Evolutionary conservation across 2,329 filamentous ascomycete genomes (phyloP), one percentile per base, ranked within the genome.

Genomic region (Penicillium sp.): DNA sequence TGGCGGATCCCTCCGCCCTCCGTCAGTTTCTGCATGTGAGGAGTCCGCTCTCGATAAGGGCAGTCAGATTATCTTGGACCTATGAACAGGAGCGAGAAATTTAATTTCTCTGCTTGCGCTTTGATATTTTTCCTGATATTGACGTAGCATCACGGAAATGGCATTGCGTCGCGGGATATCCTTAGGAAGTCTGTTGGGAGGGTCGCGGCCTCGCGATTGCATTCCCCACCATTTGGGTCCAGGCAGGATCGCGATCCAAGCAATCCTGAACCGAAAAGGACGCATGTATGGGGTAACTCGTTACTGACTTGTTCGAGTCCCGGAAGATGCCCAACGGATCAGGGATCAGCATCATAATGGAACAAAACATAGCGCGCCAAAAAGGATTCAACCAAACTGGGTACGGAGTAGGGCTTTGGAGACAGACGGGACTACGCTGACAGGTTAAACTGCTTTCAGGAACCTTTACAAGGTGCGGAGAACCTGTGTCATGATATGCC

Each of bases 1-100:
- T 26, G 23, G 49, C 54, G 60, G 60, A 53, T 58, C 47, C 21
- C 60, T 58, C 60, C 58, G 58, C 23, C 31, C 48, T 26, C 51
- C 46, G 45, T 30, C 23, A 26, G n/a, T 23, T 51, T 46, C 53
- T 19, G 54, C 54, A 61, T 58, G 60, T 58, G 54, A 61, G 60
- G 26, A 48, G 13, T 35, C 26, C 47, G 38, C 17, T 21, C 11
- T 41, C 35, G 13, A 41, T 13, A 41, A 41, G 35, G 35, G 15
- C 35, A 41, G 11, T n/a, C n/a, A 53, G 41, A 47, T 59, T 47
- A 52, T 41, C 38, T 55, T 44, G 9, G 38, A 35, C 38, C 52
- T 55, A 45, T 46, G 52, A 46, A n/a, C 21, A n/a, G 13, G 15
- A 29, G 21, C 8, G 13, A 15, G 13, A 41, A 41, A 17, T 15